Evolutionary conservation across 495 filamentous ascomycete genomes (phyloP).

Genomic region (Immersiella caudata): DNA sequence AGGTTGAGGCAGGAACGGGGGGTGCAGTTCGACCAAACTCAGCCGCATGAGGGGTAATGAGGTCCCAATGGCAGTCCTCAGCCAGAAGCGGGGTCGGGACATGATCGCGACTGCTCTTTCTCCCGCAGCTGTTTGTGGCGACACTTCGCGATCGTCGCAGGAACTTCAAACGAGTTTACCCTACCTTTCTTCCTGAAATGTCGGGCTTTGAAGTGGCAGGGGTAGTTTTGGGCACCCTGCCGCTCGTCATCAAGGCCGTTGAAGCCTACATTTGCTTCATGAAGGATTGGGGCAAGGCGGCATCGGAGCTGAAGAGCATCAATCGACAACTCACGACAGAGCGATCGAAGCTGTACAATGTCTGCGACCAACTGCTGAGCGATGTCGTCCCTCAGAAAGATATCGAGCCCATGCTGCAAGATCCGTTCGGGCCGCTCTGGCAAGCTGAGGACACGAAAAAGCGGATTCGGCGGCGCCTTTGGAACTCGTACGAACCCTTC

Average conservation of each 20-base stretch:
- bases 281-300: constrained; percentile 6
- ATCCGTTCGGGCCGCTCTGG: constrained; percentile 6
- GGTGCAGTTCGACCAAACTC: background rate
- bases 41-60: constrained; percentile 14
- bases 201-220: constrained; percentile 10
- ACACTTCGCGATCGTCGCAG: too few species aligned
- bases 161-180: too few species aligned
- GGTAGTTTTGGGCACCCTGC: constrained; percentile 2
- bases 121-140: background rate
- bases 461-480: constrained; percentile 4
- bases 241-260: constrained; percentile 9
- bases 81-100: constrained; percentile 8
- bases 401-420: constrained; percentile 7
- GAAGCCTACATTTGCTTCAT: constrained; percentile 7
- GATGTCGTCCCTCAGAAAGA: constrained; percentile 8
- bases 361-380: constrained; percentile 8
- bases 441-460: constrained; percentile 8
- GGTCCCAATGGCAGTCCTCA: background rate
- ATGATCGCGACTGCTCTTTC: background rate
- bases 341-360: constrained; percentile 6
- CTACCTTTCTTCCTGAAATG: too few species aligned
- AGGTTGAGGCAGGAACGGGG: background rate
- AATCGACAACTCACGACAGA: constrained; percentile 10
- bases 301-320: constrained; percentile 10
- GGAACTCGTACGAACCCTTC: constrained; percentile 11